Base-by-base conservation (phyloP, 768 basidiomycete genomes). In the Boletus insuetus region DNA sequence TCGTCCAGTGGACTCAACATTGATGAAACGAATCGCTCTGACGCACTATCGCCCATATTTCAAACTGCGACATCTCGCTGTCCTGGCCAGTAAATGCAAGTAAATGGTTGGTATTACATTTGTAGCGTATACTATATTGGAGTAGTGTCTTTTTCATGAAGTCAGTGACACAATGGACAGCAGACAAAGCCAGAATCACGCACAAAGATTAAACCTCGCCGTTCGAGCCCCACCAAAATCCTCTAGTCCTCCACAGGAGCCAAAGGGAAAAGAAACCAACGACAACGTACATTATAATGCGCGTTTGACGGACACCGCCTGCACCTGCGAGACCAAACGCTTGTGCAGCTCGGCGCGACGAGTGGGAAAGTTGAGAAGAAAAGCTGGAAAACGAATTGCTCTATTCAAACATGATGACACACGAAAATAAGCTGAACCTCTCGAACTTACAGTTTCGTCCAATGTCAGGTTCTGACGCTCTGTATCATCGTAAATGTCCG, bases 401-500 rank as follows among this genome's bases (percentile, higher is more conserved):
- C 88, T 90, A 60, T 19, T 19, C 10, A 14, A 39, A 37, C 11
- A 48, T 32, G 44, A 46, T 31, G 17, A 53, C 3, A 48, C 22
- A 45, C 7, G 11, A 39, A 12, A 3, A 45, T 16, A 49, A 16
- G 19, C 14, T 51, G n/a, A 8, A 31, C 8, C 38, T n/a, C 26
- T 39, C 13, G 19, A 24, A 69, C 86, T 58, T 56, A 91, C 91
- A 3, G 90, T 84, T 38, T 87, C 82, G 62, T 94, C 90, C 24
- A 94, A 75, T 51, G 87, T 81, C 3, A 81, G 65, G 64, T 94
- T 93, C 73, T 94, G 92, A 11, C 85, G 75, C 71, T 94, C 91
- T 2, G 86, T 86, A 64, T 94, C 92, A 57, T 84, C 81, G 67
- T 94, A 79, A 38, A 94, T 92, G 73, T 94, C 91, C 3, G 83